phyloP scores from a whole-genome alignment of 495 filamentous ascomycete genomes.

The Penicillium robsamsonii region DNA sequence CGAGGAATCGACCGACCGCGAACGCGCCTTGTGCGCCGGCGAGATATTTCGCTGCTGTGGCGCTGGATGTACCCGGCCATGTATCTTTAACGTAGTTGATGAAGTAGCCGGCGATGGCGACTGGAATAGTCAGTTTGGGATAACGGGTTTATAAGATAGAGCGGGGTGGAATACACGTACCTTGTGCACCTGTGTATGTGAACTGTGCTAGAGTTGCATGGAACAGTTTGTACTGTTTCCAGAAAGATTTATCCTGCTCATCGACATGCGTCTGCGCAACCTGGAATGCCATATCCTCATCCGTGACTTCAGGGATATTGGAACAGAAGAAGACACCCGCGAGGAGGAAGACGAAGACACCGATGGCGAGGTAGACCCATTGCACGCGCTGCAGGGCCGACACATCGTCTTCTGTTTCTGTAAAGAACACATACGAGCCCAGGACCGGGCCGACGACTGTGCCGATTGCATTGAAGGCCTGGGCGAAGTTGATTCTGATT shows the following conservation, averaged over 20 bases:
- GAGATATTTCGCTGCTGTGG: constrained; percentile 52
- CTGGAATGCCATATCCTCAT: constrained; percentile 57
- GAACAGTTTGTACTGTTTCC: constrained; percentile 54
- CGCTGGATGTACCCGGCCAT: constrained; percentile 32
- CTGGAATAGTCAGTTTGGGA: constrained; percentile 22
- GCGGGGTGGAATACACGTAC: constrained; percentile 18
- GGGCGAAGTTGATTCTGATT: constrained; percentile 63
- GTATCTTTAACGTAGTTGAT: constrained; percentile 54
- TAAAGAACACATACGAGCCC: constrained; percentile 68
- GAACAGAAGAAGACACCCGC: constrained; percentile 46
- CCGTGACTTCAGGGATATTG: constrained; percentile 55
- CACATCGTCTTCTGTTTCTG: constrained; percentile 47
- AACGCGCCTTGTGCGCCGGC: constrained; percentile 57
- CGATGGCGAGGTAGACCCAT: constrained; percentile 73
- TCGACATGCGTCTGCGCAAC: constrained; percentile 45
- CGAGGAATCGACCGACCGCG: constrained; percentile 53
- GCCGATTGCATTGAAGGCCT: constrained; percentile 66
- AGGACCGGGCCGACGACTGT: constrained; percentile 65
- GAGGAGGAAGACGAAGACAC: constrained; percentile 66
- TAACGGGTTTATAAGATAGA: not conserved
- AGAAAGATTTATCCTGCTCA: constrained; percentile 42
- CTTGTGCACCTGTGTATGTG: constrained; percentile 70
- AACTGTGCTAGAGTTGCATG: constrained; percentile 69
- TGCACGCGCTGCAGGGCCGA: constrained; percentile 57
- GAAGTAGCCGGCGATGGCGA: constrained; percentile 67